phyloP scores from a whole-genome alignment of 2,329 filamentous ascomycete genomes.

The Penicillium hesseltinei region DNA sequence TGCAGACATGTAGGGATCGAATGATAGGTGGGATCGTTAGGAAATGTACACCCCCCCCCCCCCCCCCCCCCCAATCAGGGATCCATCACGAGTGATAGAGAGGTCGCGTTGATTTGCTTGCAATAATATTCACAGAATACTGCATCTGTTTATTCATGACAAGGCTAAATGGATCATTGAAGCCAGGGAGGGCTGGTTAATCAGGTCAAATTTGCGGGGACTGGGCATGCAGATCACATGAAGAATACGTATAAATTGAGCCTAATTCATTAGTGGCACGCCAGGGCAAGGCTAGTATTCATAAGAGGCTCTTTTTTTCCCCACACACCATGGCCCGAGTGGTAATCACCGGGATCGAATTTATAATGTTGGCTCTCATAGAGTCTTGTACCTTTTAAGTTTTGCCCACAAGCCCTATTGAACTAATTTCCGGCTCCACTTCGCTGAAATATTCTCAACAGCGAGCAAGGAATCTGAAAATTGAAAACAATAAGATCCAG shows the following conservation, averaged over 20 bases:
- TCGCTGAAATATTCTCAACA: conserved; percentile 12
- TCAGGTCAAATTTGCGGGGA: not conserved
- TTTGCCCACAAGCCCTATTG: conserved; percentile 14
- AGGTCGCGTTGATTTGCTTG: not conserved
- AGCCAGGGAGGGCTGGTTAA: too few relatives aligned
- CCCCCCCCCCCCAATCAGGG: not conserved
- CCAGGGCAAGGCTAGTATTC: not conserved
- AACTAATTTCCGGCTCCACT: conserved; percentile 17
- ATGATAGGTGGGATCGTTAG: not conserved
- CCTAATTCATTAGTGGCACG: not conserved
- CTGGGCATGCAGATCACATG: not conserved
- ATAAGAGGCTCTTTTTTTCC: not conserved
- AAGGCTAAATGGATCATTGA: not conserved
- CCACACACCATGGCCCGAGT: conserved; percentile 12
- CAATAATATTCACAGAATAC: not conserved
- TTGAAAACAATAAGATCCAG: conserved; percentile 9
- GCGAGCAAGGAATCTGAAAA: conserved; percentile 1
- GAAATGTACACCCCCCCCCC: not conserved
- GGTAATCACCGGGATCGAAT: conserved; percentile 3
- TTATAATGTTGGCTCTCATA: conserved; percentile 7
- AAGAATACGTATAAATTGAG: not conserved
- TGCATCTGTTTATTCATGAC: not conserved
- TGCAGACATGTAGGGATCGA: not conserved
- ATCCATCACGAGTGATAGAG: not conserved
- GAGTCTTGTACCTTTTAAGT: not conserved